Conservation (phyloP, 257 asterid species). For the Gardenia jasminoides region DNA sequence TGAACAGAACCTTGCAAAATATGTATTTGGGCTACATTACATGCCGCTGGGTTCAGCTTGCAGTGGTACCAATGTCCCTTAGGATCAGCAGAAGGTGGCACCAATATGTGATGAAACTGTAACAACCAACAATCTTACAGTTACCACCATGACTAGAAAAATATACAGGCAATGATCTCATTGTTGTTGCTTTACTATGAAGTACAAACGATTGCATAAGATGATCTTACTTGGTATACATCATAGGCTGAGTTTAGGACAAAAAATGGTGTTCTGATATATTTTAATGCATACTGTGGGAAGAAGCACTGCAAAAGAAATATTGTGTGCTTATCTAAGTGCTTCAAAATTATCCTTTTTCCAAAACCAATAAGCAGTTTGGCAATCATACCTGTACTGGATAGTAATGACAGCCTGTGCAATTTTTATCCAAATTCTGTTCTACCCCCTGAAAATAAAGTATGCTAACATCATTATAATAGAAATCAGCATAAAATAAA, state of each 20-base stretch:
- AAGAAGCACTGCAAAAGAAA: constrained; percentile 76
- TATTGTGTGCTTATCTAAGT: constrained; percentile 9
- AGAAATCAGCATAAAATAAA: neutral
- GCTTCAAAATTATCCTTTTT: constrained; percentile 14
- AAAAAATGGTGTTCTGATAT: constrained; percentile 74
- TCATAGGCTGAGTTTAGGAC: constrained; percentile 91
- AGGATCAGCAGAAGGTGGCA: constrained; percentile 88
- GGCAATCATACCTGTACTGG: constrained; percentile 54
- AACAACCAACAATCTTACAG: constrained; percentile 11
- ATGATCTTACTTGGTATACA: constrained; percentile 74
- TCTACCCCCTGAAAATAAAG: constrained; percentile 56
- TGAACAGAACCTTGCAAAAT: constrained; percentile 66
- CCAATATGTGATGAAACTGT: constrained; percentile 82
- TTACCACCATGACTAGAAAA: constrained; percentile 6
- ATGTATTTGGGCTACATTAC: constrained; percentile 50
- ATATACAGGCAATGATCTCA: constrained; percentile 9
- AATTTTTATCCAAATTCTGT: constrained; percentile 57
- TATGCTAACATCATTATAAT: neutral
- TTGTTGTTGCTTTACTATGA: neutral
- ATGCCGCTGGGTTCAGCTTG: constrained; percentile 60
- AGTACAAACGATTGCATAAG: neutral
- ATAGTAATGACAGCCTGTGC: constrained; percentile 50
- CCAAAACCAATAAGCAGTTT: constrained; percentile 5
- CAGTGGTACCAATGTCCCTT: constrained; percentile 88
- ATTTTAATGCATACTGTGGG: constrained; percentile 77